phyloP scores from a whole-genome alignment of 148 eudicot species.

The Fagopyrum tataricum region DNA sequence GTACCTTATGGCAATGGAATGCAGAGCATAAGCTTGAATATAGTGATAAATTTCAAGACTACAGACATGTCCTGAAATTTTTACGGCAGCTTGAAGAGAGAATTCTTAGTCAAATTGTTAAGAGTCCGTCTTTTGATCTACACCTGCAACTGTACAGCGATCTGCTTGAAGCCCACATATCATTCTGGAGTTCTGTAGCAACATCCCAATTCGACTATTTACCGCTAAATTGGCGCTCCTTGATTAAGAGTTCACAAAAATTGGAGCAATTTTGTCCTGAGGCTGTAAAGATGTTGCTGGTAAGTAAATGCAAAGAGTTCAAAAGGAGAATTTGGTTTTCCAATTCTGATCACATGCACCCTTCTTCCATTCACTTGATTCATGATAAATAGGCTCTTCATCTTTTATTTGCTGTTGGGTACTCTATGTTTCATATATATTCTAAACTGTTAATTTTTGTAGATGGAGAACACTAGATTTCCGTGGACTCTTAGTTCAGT shows the following conservation, averaged over 20 bases:
- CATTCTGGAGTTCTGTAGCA: slow-evolving; percentile 50
- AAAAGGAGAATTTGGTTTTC: not conserved
- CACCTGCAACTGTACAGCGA: slow-evolving; percentile 37
- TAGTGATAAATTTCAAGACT: slow-evolving; percentile 22
- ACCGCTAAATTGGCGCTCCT: slow-evolving; percentile 59
- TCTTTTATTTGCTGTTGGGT: not conserved
- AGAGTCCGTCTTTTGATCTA: slow-evolving; percentile 45
- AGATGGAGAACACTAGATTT: slow-evolving; percentile 40
- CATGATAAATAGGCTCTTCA: not conserved
- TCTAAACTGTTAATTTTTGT: not conserved
- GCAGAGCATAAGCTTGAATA: slow-evolving; percentile 29
- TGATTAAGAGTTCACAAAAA: slow-evolving; percentile 48
- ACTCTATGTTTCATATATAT: not conserved
- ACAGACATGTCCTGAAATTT: slow-evolving; percentile 39
- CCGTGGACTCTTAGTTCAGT: slow-evolving; percentile 46
- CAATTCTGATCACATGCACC: not conserved
- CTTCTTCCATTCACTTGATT: not conserved
- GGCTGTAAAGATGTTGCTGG: slow-evolving; percentile 58
- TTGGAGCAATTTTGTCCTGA: slow-evolving; percentile 41
- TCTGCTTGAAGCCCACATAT: slow-evolving; percentile 66
- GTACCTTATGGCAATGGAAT: slow-evolving; percentile 65
- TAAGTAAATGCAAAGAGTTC: slow-evolving; percentile 12
- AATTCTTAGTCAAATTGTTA: slow-evolving; percentile 50
- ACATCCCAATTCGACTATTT: slow-evolving; percentile 36
- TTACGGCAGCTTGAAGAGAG: slow-evolving; percentile 53